phyloP scores from a whole-genome alignment of 2,329 filamentous ascomycete genomes.

The Colletotrichum tropicicola region DNA sequence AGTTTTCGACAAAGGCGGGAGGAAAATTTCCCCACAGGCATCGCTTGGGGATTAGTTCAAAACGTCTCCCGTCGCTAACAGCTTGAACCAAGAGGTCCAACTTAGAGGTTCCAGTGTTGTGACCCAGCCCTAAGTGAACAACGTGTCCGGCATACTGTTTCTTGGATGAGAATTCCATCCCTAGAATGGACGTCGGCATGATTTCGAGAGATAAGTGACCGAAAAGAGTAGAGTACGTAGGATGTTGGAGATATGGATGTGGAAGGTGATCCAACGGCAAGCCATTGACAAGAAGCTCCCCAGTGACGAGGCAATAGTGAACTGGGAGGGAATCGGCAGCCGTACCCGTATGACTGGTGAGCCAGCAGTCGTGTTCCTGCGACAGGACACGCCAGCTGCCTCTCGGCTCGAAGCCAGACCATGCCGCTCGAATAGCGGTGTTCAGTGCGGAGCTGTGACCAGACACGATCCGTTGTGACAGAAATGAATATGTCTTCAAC shows the following conservation, averaged over 20 bases:
- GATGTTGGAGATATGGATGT: constrained; percentile 48
- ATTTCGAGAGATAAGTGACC: constrained; percentile 51
- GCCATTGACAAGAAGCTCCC: constrained; percentile 61
- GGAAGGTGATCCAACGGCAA: constrained; percentile 57
- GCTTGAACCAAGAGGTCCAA: not conserved
- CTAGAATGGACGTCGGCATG: constrained; percentile 44
- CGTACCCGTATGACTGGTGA: not conserved
- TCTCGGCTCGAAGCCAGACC: not conserved
- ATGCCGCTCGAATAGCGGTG: not conserved
- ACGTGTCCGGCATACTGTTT: constrained; percentile 37
- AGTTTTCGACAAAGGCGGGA: constrained; percentile 45
- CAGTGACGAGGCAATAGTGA: constrained; percentile 60
- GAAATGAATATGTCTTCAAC: not conserved
- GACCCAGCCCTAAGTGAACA: constrained; percentile 33
- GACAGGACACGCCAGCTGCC: not conserved
- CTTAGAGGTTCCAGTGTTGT: not conserved
- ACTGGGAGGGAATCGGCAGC: constrained; percentile 36
- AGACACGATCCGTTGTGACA: not conserved
- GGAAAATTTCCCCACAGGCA: constrained; percentile 36
- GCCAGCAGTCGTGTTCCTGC: not conserved
- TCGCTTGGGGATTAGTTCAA: not conserved
- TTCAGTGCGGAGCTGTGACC: not conserved
- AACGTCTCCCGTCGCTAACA: not conserved
- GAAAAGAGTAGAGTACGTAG: constrained; percentile 54
- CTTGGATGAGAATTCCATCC: constrained; percentile 52